Evolutionary conservation across 1,284 basidiomycete genomes (phyloP).

Genomic region (Cryptococcus deneoformans): DNA sequence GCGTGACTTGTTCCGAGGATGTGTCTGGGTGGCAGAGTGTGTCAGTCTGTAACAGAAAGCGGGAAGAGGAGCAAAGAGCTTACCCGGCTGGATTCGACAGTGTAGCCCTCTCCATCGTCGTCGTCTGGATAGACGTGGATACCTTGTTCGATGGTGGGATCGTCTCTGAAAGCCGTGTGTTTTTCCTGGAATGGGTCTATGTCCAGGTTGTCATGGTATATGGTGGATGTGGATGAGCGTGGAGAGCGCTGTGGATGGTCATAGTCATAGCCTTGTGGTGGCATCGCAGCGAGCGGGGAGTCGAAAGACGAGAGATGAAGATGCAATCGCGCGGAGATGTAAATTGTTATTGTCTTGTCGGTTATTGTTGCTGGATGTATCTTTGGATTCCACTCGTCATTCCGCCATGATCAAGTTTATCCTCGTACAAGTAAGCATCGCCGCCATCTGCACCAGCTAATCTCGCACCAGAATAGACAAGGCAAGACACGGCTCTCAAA

Average conservation of each 20-base stretch:
- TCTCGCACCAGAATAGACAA: conserved; percentile 73
- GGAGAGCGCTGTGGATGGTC: background rate
- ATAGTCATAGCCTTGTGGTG: conserved; percentile 12
- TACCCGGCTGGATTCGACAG: conserved; percentile 30
- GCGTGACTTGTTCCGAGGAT: conserved; percentile 36
- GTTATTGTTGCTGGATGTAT: no score
- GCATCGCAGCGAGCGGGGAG: conserved; percentile 6
- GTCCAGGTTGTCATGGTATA: conserved; percentile 41
- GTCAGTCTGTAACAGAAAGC: background rate
- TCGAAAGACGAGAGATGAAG: background rate
- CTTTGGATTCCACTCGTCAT: no score
- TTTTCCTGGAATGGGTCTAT: conserved; percentile 45
- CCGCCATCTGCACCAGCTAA: background rate
- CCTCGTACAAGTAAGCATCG: conserved; percentile 68
- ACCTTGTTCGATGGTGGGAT: conserved; percentile 34
- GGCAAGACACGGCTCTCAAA: conserved; percentile 96
- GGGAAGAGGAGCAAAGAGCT: conserved; percentile 2
- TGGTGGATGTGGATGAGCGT: conserved; percentile 17
- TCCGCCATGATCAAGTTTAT: conserved; percentile 83
- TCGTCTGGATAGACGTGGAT: conserved; percentile 6
- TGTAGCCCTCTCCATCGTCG: conserved; percentile 28
- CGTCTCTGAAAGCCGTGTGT: conserved; percentile 34
- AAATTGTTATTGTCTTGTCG: no score
- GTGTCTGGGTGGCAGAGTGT: conserved; percentile 14
- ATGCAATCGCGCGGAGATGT: background rate